Evolutionary conservation across 2,329 filamentous ascomycete genomes (phyloP).

Genomic region (Fusarium sp.): DNA sequence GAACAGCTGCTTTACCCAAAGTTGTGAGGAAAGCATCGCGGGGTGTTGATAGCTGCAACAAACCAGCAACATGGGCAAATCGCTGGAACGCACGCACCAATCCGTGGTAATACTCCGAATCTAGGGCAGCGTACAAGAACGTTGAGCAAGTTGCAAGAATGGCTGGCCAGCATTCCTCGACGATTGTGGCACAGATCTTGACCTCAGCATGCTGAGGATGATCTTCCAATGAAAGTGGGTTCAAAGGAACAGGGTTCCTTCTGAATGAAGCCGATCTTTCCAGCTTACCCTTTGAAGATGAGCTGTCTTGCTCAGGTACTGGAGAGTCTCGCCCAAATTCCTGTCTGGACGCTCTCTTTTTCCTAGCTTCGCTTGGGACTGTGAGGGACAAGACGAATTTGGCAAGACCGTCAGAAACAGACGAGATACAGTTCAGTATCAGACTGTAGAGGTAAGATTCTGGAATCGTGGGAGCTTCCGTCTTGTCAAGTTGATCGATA

Average conservation of each 20-base stretch:
- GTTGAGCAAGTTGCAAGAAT: slow-evolving; percentile 95
- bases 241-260: slow-evolving; percentile 82
- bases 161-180: slow-evolving; percentile 95
- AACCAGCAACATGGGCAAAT: slow-evolving; percentile 91
- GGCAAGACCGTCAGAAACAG: slow-evolving; percentile 89
- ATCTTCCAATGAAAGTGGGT: slow-evolving; percentile 80
- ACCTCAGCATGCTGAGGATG: slow-evolving; percentile 79
- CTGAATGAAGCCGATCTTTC: slow-evolving; percentile 76
- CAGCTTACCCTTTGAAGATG: slow-evolving; percentile 53
- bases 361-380: slow-evolving; percentile 76
- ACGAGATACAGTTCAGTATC: slow-evolving; percentile 88
- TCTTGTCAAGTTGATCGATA: slow-evolving; percentile 94
- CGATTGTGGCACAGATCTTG: slow-evolving; percentile 80
- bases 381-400: slow-evolving; percentile 94
- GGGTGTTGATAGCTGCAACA: slow-evolving; percentile 85
- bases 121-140: slow-evolving; percentile 90
- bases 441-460: slow-evolving; percentile 96
- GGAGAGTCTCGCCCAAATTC: slow-evolving; percentile 60
- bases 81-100: slow-evolving; percentile 94
- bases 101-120: slow-evolving; percentile 93
- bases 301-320: slow-evolving; percentile 50
- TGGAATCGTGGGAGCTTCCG: slow-evolving; percentile 82
- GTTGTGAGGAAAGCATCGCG: slow-evolving; percentile 96
- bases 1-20: slow-evolving; percentile 91
- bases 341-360: slow-evolving; percentile 60